Evolutionary conservation across 345 rosid species (phyloP), one percentile per base, ranked within the genome.

Genomic region (Melastoma malabathricum): DNA sequence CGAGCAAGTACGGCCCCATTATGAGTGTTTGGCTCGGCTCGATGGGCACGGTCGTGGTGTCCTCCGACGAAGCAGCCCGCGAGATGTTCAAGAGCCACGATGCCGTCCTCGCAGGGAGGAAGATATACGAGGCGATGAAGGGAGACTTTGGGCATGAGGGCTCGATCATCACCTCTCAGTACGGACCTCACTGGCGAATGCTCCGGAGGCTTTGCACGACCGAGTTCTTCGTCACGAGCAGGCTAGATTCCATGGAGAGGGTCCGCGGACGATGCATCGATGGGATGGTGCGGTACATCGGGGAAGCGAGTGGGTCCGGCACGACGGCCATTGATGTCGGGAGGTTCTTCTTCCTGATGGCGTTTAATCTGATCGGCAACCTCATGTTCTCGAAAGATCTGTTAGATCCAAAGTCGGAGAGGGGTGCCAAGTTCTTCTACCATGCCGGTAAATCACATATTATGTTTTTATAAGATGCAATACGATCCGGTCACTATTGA

Each of bases 51-150:
- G 71, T 88, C 17, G 94, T 88, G 64, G 59, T 84, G 41, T 88
- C 97, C 1, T 82, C 95, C 1, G 61, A 60, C 57, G 74, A 68
- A 19, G 72, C 72, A 48, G 94, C 94, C 13, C 70, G 80, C 1
- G 82, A 78, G 46, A 82, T 89, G 78, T 80, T 82, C 73, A 82
- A 76, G 75, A 75, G 78, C 62, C 87, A 81, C 1, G 90, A 88
- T 39, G 66, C 18, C n/a, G 84, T 67, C 10, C 66, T 82, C 7
- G 90, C 94, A 0, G 94, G 97, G 1, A 61, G 97, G 34, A 84
- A 79, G 64, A 76, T 88, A 5, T 88, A 88, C 34, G 94, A 84
- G 65, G 70, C 90, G 17, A 88, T 88, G 81, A 88, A 72, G 67
- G 84, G 79, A 9, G 50, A 66, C 3, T 13, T 64, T 16, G 71